A percentile compares a stretch with the other conserved stretches of the same genome.
Evolutionary conservation across 345 rosid genomes (phyloP).

Genomic region (Syzygium oleosum): DNA sequence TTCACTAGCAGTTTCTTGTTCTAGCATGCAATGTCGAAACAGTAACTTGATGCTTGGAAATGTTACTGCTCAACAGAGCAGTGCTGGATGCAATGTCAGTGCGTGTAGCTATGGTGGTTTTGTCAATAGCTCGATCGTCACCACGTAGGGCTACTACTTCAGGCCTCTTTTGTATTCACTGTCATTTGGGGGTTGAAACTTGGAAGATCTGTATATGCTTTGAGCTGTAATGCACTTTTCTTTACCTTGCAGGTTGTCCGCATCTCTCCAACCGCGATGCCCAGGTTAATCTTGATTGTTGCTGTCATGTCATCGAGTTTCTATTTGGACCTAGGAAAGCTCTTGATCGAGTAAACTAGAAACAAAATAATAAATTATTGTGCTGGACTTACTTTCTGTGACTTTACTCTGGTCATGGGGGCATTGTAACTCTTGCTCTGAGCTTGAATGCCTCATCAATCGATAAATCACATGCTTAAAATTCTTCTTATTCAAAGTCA

Average conservation of each 20-base stretch:
- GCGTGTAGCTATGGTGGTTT: conserved; percentile 75
- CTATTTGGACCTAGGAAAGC: neutral
- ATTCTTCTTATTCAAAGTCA: neutral
- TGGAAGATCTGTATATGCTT: neutral
- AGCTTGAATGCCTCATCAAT: neutral
- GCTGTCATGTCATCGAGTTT: neutral
- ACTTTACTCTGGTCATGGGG: neutral
- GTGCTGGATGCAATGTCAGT: conserved; percentile 89
- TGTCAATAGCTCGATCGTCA: conserved; percentile 63
- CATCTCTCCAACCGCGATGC: conserved; percentile 80
- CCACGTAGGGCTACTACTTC: conserved; percentile 34
- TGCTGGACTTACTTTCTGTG: neutral
- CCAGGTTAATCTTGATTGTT: conserved; percentile 45
- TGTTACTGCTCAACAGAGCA: conserved; percentile 49
- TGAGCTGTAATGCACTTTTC: neutral
- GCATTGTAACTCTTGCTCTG: neutral
- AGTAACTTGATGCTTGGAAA: conserved; percentile 90
- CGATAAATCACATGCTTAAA: neutral
- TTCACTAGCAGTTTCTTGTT: conserved; percentile 83
- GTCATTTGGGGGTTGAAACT: neutral
- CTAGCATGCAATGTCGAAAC: conserved; percentile 85
- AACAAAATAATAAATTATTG: neutral
- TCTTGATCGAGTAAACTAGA: neutral
- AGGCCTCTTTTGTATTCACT: neutral
- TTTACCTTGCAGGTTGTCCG: conserved; percentile 51